A percentile compares a stretch with the other conserved stretches of the same genome.
These are phyloP conservation scores for Diplodia sapinea DNA, from an alignment of 2,329 filamentous ascomycete genomes.

Conservation along the genomic window DNA sequence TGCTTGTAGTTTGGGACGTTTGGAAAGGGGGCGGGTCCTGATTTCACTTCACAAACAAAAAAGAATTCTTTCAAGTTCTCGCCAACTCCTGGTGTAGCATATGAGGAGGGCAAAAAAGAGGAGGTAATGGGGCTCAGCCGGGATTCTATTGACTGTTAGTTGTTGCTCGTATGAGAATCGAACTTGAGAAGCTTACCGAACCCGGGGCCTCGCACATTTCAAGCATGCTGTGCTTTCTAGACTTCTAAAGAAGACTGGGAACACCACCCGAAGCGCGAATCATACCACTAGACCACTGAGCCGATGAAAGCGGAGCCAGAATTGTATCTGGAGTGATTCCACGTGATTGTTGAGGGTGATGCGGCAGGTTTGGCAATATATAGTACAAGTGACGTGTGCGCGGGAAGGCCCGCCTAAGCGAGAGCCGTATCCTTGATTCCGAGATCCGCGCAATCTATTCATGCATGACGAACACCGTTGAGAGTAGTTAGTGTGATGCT, in stretches of 20 bases:
- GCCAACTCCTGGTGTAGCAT: neutral
- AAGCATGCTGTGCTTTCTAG: neutral
- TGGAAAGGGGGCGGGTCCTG: neutral
- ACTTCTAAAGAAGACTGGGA: neutral
- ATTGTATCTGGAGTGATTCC: neutral
- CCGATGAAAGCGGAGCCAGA: constrained; percentile 3
- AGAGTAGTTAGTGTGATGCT: neutral
- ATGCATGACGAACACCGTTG: too few relatives aligned
- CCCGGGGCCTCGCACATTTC: constrained; percentile 19
- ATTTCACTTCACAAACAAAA: neutral
- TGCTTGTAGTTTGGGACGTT: too few relatives aligned
- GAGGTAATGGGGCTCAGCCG: constrained; percentile 3
- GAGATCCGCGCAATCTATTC: neutral
- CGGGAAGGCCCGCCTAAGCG: neutral
- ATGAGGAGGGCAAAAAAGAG: neutral
- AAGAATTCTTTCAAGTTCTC: neutral
- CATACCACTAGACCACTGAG: constrained; percentile 33
- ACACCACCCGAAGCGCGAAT: constrained; percentile 19
- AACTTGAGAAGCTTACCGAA: constrained; percentile 12
- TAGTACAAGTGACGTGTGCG: neutral
- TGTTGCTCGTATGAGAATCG: neutral
- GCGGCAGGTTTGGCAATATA: neutral
- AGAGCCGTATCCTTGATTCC: neutral
- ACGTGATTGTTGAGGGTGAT: neutral
- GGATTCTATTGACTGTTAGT: constrained; percentile 5